phyloP scores from a whole-genome alignment of 2,329 filamentous ascomycete species.

The Aaosphaeria arxii region DNA sequence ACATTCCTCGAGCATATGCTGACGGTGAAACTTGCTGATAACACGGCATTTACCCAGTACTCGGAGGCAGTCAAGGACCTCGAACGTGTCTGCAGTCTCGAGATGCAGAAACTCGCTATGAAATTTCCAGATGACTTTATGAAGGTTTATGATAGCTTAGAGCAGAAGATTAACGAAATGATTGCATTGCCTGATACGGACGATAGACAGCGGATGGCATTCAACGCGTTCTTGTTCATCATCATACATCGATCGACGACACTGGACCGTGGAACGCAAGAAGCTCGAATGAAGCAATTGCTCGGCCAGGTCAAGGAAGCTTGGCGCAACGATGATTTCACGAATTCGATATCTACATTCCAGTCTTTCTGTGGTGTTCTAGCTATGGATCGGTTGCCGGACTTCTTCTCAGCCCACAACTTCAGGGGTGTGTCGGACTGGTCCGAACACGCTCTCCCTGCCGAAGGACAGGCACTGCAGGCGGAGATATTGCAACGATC shows the following conservation, averaged over 20 bases:
- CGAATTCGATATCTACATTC: constrained; percentile 69
- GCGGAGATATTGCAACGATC: constrained; percentile 73
- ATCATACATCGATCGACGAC: constrained; percentile 83
- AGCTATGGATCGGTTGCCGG: constrained; percentile 74
- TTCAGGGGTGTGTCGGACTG: constrained; percentile 80
- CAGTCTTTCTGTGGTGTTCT: constrained; percentile 75
- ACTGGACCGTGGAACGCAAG: constrained; percentile 67
- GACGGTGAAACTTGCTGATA: constrained; percentile 72
- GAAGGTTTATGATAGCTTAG: constrained; percentile 82
- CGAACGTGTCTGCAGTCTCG: constrained; percentile 78
- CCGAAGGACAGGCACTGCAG: constrained; percentile 76
- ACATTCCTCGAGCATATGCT: constrained; percentile 90
- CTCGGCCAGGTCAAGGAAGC: constrained; percentile 76
- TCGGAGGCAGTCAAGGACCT: constrained; percentile 89
- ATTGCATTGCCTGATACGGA: constrained; percentile 70
- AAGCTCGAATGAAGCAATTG: constrained; percentile 71
- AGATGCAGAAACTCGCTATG: constrained; percentile 82
- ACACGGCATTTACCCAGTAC: constrained; percentile 69
- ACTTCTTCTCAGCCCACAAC: constrained; percentile 70
- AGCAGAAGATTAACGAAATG: constrained; percentile 78
- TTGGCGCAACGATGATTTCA: constrained; percentile 73
- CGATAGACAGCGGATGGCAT: constrained; percentile 79
- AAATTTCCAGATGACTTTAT: constrained; percentile 90
- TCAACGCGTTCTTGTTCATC: constrained; percentile 88
- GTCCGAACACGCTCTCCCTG: constrained; percentile 73